These are phyloP conservation scores for Stemphylium lycopersici DNA, from an alignment of 2,329 filamentous ascomycete genomes.

Conservation along the genomic window DNA sequence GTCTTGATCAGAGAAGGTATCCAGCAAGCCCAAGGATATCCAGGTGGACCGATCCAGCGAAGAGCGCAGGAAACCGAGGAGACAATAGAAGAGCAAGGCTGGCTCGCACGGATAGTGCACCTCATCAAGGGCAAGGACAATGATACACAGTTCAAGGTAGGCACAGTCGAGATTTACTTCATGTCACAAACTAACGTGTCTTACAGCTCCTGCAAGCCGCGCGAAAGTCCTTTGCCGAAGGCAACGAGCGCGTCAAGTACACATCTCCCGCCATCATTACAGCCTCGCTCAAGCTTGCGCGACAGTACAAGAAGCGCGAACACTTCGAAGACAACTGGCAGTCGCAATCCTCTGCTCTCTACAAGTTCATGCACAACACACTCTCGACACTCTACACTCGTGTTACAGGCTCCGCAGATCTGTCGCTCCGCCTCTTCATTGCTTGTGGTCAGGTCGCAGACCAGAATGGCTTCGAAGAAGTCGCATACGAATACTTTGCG, in stretches of 20 bases:
- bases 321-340: slow-evolving; percentile 81
- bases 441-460: slow-evolving; percentile 92
- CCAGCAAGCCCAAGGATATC: slow-evolving; percentile 80
- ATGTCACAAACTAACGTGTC: slow-evolving; percentile 19
- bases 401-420: slow-evolving; percentile 84
- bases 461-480: slow-evolving; percentile 89
- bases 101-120: slow-evolving; percentile 91
- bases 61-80: slow-evolving; percentile 89
- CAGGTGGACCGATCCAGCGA: slow-evolving; percentile 75
- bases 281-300: slow-evolving; percentile 84
- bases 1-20: slow-evolving; percentile 94
- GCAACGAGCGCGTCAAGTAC: slow-evolving; percentile 93
- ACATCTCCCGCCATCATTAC: slow-evolving; percentile 94
- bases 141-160: slow-evolving; percentile 84
- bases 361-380: slow-evolving; percentile 93
- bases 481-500: slow-evolving; percentile 97
- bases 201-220: slow-evolving; percentile 78
- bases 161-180: not conserved
- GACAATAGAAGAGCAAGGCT: slow-evolving; percentile 96
- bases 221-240: slow-evolving; percentile 84
- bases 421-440: slow-evolving; percentile 87
- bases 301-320: slow-evolving; percentile 86
- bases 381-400: slow-evolving; percentile 87
- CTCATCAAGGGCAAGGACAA: slow-evolving; percentile 83
- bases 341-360: slow-evolving; percentile 77